A percentile compares a stretch with the other conserved stretches of the same genome.
phyloP scores from a whole-genome alignment of 2,329 filamentous ascomycete species.

The Ilyonectria mors-panacis region DNA sequence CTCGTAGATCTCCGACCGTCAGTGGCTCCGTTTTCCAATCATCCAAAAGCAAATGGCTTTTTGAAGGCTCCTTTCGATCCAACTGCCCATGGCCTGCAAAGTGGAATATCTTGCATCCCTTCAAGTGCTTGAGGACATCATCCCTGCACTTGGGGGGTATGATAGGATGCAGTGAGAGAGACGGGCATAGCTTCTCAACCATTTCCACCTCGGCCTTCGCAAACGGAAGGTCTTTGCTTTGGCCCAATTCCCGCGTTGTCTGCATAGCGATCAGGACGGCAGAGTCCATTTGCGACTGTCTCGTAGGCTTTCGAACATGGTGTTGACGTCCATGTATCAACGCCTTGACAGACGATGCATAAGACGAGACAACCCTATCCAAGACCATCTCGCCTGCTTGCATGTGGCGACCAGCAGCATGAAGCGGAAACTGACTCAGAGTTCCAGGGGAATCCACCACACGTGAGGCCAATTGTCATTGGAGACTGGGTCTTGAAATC shows the following conservation, averaged over 20 bases:
- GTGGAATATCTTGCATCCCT: constrained; percentile 2
- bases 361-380: constrained; percentile 13
- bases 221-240: neutral
- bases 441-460: constrained; percentile 11
- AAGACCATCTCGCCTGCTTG: neutral
- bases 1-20: too few relatives aligned
- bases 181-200: neutral
- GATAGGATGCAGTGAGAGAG: neutral
- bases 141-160: neutral
- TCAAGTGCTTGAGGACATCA: neutral
- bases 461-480: constrained; percentile 2
- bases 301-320: neutral
- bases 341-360: constrained; percentile 1
- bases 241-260: neutral
- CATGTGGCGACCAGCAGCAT: constrained; percentile 2
- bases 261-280: neutral
- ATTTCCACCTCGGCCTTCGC: neutral
- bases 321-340: neutral
- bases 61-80: neutral
- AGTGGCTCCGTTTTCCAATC: neutral
- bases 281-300: neutral
- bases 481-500: neutral
- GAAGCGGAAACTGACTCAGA: neutral
- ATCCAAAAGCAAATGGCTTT: neutral
- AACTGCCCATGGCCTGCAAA: neutral